These are phyloP conservation scores for Amorphotheca resinae DNA, from an alignment of 495 filamentous ascomycete genomes.

Conservation along the genomic window DNA sequence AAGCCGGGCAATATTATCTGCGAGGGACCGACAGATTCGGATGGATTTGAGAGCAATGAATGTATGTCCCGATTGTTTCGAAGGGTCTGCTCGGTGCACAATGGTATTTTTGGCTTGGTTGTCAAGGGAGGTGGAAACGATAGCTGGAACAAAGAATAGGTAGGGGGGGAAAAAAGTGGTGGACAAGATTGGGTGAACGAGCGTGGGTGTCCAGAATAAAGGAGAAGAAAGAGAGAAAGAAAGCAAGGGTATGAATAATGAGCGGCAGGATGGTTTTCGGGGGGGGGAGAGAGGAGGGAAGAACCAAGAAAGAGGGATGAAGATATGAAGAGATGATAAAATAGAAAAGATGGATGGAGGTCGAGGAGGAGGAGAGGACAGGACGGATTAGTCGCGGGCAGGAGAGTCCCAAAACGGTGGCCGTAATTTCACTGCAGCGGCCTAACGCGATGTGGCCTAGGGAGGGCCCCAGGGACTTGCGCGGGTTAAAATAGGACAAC, in stretches of 20 bases:
- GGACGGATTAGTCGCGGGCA: background rate
- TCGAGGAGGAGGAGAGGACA: background rate
- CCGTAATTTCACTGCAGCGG: background rate
- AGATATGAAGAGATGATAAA: background rate
- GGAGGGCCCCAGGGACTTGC: no score
- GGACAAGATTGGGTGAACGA: constrained; percentile 4
- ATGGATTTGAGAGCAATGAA: constrained; percentile 22
- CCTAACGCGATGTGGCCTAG: background rate
- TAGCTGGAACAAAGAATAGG: constrained; percentile 11
- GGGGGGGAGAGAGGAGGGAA: constrained; percentile 2
- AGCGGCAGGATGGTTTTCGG: background rate
- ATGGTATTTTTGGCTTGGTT: background rate
- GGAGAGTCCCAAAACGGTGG: background rate
- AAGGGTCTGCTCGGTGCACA: constrained; percentile 10
- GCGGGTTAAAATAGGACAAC: no score
- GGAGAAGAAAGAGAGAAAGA: constrained; percentile 6
- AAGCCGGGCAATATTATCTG: constrained; percentile 12
- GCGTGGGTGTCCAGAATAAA: background rate
- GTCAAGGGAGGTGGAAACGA: constrained; percentile 12
- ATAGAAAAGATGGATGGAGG: background rate
- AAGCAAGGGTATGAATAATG: constrained; percentile 19
- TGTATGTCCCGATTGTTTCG: constrained; percentile 21
- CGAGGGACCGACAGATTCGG: constrained; percentile 16
- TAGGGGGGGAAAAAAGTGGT: background rate
- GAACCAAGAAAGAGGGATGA: constrained; percentile 7